A percentile compares a stretch with the other conserved stretches of the same genome.
Conservation (phyloP, 1,284 basidiomycete species). For the Athelia psychrophila region DNA sequence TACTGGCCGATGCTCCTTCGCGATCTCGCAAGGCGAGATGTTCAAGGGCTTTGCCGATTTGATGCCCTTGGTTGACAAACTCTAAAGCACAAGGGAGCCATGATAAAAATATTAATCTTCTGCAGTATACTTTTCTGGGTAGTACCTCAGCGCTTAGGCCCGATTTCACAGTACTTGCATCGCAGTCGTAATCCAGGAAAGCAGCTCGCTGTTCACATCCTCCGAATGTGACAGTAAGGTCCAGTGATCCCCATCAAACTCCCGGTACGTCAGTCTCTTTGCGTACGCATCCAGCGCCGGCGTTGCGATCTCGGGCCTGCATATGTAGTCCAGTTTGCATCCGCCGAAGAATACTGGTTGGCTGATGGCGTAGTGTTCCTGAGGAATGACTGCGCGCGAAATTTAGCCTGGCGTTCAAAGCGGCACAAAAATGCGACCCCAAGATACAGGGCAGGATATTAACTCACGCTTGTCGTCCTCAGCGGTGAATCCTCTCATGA, state of each 20-base stretch:
- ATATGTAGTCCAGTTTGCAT: slow-evolving; percentile 18
- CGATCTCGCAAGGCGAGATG: no score
- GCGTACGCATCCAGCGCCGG: slow-evolving; percentile 8
- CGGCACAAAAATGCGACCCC: no score
- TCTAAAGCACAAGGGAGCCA: no score
- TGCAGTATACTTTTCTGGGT: no score
- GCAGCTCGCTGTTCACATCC: slow-evolving; percentile 32
- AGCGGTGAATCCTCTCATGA: slow-evolving; percentile 5
- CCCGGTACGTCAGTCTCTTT: slow-evolving; percentile 19
- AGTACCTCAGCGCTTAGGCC: no score
- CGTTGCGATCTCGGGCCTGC: slow-evolving; percentile 10
- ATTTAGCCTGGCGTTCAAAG: no score
- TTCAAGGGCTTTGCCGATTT: no score
- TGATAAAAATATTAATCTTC: no score
- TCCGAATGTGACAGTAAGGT: slow-evolving; percentile 23
- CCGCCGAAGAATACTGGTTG: slow-evolving; percentile 24
- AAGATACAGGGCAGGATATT: no score
- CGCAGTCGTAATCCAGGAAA: slow-evolving; percentile 42
- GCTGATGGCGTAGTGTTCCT: slow-evolving; percentile 8
- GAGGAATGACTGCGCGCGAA: slow-evolving; percentile 13
- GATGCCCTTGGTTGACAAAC: no score
- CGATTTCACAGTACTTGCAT: no score
- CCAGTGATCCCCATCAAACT: slow-evolving; percentile 26
- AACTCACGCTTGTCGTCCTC: slow-evolving; percentile 16
- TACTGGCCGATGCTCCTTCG: no score